A percentile compares a stretch with the other conserved stretches of the same genome.
phyloP scores from a whole-genome alignment of 768 basidiomycete species.

The Amanita exitialis region DNA sequence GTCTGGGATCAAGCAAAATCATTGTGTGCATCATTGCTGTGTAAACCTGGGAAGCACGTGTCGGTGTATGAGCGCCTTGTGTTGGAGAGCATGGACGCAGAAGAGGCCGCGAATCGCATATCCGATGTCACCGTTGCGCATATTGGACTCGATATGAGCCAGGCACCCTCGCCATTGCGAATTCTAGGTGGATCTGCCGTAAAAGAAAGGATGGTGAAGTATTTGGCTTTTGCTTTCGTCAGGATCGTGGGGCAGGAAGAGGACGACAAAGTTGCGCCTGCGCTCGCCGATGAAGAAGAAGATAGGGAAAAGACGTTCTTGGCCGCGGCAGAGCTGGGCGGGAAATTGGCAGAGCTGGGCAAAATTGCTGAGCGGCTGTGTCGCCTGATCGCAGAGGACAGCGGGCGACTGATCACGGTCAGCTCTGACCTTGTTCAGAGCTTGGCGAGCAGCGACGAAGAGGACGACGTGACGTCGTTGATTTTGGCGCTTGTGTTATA shows the following conservation, averaged over 20 bases:
- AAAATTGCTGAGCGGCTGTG: constrained; percentile 48
- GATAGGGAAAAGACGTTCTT: constrained; percentile 41
- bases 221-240: constrained; percentile 48
- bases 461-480: constrained; percentile 20
- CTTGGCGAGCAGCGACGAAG: constrained; percentile 6
- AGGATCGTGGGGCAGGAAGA: constrained; percentile 21
- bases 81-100: constrained; percentile 37
- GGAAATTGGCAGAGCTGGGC: constrained; percentile 42
- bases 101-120: constrained; percentile 39
- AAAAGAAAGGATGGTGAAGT: constrained; percentile 39
- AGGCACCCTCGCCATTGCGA: constrained; percentile 28
- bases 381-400: constrained; percentile 24
- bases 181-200: constrained; percentile 41
- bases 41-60: constrained; percentile 6
- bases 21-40: not conserved
- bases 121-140: constrained; percentile 5
- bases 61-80: constrained; percentile 43
- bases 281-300: constrained; percentile 22
- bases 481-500: constrained; percentile 54
- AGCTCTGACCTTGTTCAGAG: not conserved
- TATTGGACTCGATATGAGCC: constrained; percentile 10
- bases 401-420: constrained; percentile 19
- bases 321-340: constrained; percentile 56
- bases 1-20: constrained; percentile 13
- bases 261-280: constrained; percentile 20